Percentiles rank a stretch among this genome's conserved stretches.
Conservation (phyloP, 1,284 basidiomycete genomes). For the Earliella scabrosa region DNA sequence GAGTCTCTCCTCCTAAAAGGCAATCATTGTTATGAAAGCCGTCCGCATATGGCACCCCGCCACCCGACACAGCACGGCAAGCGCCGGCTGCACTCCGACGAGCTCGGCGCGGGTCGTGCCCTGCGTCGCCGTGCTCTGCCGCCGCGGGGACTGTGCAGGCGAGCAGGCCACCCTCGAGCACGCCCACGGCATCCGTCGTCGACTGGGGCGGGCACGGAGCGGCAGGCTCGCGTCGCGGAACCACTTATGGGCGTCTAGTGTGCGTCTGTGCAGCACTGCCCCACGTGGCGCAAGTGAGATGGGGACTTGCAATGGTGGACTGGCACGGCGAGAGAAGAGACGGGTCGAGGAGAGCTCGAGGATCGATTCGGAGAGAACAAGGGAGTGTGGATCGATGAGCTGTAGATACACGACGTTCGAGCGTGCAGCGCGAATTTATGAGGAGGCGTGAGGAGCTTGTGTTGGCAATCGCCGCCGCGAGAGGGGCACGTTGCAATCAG, state of each 20-base stretch:
- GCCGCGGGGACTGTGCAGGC: neutral
- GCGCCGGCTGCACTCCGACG: neutral
- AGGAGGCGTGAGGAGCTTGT: neutral
- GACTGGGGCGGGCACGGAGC: too few relatives aligned
- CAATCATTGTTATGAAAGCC: neutral
- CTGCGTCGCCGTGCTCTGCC: too few relatives aligned
- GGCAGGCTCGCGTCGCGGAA: too few relatives aligned
- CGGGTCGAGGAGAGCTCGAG: neutral
- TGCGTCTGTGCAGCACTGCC: slow-evolving; percentile 4
- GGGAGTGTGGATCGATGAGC: slow-evolving; percentile 12
- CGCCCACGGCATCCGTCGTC: too few relatives aligned
- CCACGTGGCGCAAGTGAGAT: too few relatives aligned
- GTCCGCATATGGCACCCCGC: neutral
- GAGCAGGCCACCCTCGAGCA: neutral
- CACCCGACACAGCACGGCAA: neutral
- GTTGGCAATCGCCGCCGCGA: slow-evolving; percentile 46
- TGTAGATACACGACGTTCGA: slow-evolving; percentile 34
- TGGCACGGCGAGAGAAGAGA: neutral
- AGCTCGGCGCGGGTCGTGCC: neutral
- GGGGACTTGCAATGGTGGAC: too few relatives aligned
- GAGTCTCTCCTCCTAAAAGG: too few relatives aligned
- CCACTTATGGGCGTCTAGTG: too few relatives aligned
- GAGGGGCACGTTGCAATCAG: slow-evolving; percentile 77
- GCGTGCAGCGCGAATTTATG: slow-evolving; percentile 21
- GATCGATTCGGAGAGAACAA: slow-evolving; percentile 11